These are phyloP conservation scores for Rhizopogon vinicolor DNA, from an alignment of 768 basidiomycete genomes.

Conservation along the genomic window DNA sequence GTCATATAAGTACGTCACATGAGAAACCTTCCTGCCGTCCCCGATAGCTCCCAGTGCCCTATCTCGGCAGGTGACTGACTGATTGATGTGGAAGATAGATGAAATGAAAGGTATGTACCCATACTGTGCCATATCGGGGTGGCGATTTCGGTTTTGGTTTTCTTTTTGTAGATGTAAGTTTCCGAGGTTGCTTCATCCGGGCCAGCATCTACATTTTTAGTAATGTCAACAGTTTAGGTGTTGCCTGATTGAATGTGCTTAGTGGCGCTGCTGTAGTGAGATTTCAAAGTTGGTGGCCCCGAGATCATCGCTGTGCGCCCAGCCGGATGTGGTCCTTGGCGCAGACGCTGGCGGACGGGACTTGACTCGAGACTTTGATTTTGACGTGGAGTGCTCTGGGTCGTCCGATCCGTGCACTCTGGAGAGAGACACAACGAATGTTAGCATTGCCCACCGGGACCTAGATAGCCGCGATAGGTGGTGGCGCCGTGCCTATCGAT, in stretches of 20 bases:
- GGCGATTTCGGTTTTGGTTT: neutral
- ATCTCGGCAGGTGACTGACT: neutral
- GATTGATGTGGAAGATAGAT: constrained; percentile 18
- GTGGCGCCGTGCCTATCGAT: constrained; percentile 7
- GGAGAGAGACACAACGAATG: too few relatives aligned
- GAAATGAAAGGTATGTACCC: neutral
- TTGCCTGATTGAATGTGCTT: neutral
- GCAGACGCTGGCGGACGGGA: too few relatives aligned
- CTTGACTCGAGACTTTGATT: too few relatives aligned
- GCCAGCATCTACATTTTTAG: too few relatives aligned
- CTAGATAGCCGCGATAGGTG: neutral
- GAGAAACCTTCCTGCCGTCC: too few relatives aligned
- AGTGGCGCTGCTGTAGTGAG: neutral
- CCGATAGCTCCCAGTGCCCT: neutral
- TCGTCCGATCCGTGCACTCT: neutral
- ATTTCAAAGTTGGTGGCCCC: neutral
- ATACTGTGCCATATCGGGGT: constrained; percentile 4
- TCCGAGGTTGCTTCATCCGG: too few relatives aligned
- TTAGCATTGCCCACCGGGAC: neutral
- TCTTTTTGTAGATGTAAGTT: too few relatives aligned
- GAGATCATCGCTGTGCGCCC: neutral
- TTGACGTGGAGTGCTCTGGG: neutral
- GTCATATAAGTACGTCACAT: too few relatives aligned
- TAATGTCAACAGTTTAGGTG: too few relatives aligned
- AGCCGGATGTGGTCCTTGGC: neutral